Evolutionary conservation across 257 asterid species (phyloP).

Genomic region (Haberlea rhodopensis): DNA sequence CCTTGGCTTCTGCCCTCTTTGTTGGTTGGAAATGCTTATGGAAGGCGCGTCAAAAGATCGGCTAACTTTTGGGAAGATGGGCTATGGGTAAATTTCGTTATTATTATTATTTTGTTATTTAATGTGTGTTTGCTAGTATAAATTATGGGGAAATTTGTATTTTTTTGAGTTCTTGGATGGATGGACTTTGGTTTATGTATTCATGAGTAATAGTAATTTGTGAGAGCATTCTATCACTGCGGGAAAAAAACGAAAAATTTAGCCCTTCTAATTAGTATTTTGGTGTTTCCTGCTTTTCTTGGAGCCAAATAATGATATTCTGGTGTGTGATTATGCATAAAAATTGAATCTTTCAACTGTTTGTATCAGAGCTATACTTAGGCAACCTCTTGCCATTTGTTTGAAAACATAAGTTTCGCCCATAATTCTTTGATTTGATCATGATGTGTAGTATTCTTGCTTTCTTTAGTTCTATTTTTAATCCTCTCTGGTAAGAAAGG

Average conservation of each 20-base stretch:
- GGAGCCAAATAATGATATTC: background rate
- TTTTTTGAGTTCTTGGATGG: background rate
- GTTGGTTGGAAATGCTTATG: slow-evolving; percentile 50
- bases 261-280: background rate
- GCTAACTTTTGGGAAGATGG: slow-evolving; percentile 96
- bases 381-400: background rate
- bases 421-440: background rate
- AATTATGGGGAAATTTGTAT: slow-evolving; percentile 2
- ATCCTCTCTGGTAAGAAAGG: no score
- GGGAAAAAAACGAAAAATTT: slow-evolving; percentile 24
- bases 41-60: slow-evolving; percentile 74
- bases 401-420: background rate
- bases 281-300: background rate
- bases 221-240: slow-evolving; percentile 12
- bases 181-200: background rate
- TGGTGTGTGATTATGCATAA: slow-evolving; percentile 5
- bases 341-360: background rate
- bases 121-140: background rate
- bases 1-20: slow-evolving; percentile 23
- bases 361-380: background rate
- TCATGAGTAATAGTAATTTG: background rate
- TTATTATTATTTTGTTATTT: slow-evolving; percentile 8
- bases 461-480: background rate
- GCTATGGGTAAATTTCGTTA: slow-evolving; percentile 62
- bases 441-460: slow-evolving; percentile 5